Conservation (phyloP, 1,139 yeast species). For the Arxiozyma bovina region DNA sequence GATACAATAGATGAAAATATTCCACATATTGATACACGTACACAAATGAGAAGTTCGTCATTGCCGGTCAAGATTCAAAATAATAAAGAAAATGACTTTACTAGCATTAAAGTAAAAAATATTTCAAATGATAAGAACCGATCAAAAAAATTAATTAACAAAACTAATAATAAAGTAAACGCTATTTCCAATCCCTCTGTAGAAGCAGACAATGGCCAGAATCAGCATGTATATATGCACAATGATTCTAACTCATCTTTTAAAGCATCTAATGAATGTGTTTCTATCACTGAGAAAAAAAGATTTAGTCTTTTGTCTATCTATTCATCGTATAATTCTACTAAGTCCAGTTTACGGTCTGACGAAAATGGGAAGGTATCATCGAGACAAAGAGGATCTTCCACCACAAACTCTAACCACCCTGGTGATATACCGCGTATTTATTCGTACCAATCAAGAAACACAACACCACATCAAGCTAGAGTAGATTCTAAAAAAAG, state of each 20-base stretch:
- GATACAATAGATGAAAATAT: not conserved
- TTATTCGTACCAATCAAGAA: not conserved
- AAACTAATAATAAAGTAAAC: no score
- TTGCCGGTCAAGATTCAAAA: not conserved
- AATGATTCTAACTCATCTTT: not conserved
- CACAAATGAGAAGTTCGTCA: not conserved
- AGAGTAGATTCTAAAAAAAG: not conserved
- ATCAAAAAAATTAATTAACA: not conserved
- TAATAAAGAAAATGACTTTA: not conserved
- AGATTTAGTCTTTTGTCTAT: conserved; percentile 26
- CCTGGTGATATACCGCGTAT: not conserved
- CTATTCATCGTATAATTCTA: conserved; percentile 20
- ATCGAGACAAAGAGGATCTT: not conserved
- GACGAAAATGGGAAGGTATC: not conserved
- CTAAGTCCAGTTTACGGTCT: conserved; percentile 15
- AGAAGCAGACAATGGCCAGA: not conserved
- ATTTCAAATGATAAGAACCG: not conserved
- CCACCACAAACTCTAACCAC: not conserved
- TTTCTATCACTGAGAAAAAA: conserved; percentile 1
- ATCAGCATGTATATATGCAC: not conserved
- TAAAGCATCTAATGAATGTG: not conserved
- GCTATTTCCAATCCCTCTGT: not conserved
- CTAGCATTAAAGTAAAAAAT: no score
- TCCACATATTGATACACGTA: not conserved
- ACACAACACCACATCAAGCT: not conserved